Percentiles rank a stretch among this genome's conserved stretches.
Evolutionary conservation across 257 asterid species (phyloP).

Genomic region (Solanum corneliomulleri): DNA sequence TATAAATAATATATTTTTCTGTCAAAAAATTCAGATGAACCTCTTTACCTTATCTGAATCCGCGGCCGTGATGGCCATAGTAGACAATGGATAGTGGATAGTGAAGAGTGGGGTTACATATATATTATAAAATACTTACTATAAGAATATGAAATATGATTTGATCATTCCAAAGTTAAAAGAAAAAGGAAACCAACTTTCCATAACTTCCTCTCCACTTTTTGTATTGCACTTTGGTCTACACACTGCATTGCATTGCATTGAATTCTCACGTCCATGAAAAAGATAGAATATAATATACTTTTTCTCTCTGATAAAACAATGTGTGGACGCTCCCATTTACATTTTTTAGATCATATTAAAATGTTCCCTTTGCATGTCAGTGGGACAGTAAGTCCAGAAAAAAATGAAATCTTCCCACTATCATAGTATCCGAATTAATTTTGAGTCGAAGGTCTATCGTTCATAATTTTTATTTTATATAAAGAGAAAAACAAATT

Average conservation of each 20-base stretch:
- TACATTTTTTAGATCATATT: background rate
- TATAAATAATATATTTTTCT: background rate
- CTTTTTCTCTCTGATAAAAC: background rate
- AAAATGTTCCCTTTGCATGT: background rate
- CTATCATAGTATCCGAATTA: background rate
- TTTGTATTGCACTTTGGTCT: background rate
- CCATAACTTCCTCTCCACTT: constrained; percentile 11
- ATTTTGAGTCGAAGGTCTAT: too few species aligned
- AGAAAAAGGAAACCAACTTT: constrained; percentile 32
- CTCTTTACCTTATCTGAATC: background rate
- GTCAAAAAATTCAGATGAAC: background rate
- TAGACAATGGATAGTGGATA: background rate
- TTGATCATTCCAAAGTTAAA: constrained; percentile 20
- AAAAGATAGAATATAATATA: background rate
- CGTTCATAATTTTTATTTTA: rapidly evolving
- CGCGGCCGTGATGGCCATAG: background rate
- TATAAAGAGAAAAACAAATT: background rate
- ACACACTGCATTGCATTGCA: background rate
- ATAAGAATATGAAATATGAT: background rate
- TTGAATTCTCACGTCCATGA: constrained; percentile 1
- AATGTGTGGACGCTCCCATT: background rate
- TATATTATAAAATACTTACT: background rate
- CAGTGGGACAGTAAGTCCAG: background rate
- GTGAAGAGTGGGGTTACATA: constrained; percentile 9
- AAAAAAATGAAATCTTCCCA: background rate